A percentile compares a stretch with the other conserved stretches of the same genome.
phyloP scores from a whole-genome alignment of 192 early-diverging fungal species.

The Geosiphon pyriformis region DNA sequence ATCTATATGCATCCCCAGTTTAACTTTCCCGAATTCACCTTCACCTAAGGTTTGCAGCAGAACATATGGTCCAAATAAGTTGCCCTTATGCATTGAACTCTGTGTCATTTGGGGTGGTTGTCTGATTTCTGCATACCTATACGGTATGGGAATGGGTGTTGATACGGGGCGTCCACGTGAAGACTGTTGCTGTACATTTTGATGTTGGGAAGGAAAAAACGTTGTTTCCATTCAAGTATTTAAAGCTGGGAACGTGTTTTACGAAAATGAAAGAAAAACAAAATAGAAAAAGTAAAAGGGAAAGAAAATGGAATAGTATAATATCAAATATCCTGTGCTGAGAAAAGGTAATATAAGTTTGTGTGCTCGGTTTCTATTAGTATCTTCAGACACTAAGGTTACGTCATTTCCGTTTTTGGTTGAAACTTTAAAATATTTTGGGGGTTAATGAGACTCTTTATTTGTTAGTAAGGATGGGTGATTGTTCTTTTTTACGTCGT shows the following conservation, averaged over 20 bases:
- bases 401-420: too few species aligned
- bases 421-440: too few species aligned
- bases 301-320: too few species aligned
- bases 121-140: conserved; percentile 8
- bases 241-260: not conserved
- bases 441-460: too few species aligned
- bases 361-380: too few species aligned
- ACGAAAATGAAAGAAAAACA: too few species aligned
- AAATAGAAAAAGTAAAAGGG: too few species aligned
- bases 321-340: too few species aligned
- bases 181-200: conserved; percentile 16
- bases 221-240: not conserved
- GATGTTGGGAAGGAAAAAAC: not conserved
- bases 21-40: conserved; percentile 98
- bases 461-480: too few species aligned
- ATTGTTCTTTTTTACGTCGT: too few species aligned
- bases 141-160: conserved; percentile 20
- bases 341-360: too few species aligned
- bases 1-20: conserved; percentile 82
- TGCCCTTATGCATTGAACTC: conserved; percentile 41
- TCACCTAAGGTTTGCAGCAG: conserved; percentile 94
- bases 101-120: conserved; percentile 15
- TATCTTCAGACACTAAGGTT: too few species aligned
- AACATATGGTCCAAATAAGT: conserved; percentile 85
- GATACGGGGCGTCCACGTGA: conserved; percentile 16